Percentiles rank a stretch among this genome's conserved stretches.
These are phyloP conservation scores for Coemansia sp. DNA, from an alignment of 192 early-diverging fungal species.

Conservation along the genomic window DNA sequence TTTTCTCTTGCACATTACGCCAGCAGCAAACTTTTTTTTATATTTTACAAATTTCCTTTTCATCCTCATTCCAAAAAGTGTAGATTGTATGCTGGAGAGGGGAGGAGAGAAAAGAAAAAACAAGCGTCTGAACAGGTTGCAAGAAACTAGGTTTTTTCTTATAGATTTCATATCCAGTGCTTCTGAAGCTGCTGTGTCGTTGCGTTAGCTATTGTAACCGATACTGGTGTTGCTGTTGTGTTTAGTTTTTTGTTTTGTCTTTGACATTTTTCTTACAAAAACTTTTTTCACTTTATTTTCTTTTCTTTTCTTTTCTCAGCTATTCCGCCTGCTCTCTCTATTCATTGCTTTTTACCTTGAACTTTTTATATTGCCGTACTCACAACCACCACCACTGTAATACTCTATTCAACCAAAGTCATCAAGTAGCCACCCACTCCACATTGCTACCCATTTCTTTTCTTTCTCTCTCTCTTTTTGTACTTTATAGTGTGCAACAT, in stretches of 20 bases:
- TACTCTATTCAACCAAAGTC: background rate
- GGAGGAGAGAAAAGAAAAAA: background rate
- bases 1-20: background rate
- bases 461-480: background rate
- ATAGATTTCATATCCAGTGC: background rate
- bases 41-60: background rate
- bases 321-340: slow-evolving; percentile 7
- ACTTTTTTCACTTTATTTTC: background rate
- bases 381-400: too few species aligned
- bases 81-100: background rate
- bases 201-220: too few species aligned
- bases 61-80: background rate
- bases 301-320: slow-evolving; percentile 5
- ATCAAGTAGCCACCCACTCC: slow-evolving; percentile 1
- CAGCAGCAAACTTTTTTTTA: background rate
- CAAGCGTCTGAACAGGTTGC: background rate
- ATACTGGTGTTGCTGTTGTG: background rate
- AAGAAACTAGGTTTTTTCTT: background rate
- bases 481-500: background rate
- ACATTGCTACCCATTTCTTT: background rate
- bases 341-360: background rate
- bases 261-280: slow-evolving; percentile 1
- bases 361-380: background rate
- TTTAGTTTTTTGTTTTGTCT: slow-evolving; percentile 4
- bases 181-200: too few species aligned